Conservation (phyloP, 371 early-diverging fungal species). For the Rhizopus microsporus region DNA sequence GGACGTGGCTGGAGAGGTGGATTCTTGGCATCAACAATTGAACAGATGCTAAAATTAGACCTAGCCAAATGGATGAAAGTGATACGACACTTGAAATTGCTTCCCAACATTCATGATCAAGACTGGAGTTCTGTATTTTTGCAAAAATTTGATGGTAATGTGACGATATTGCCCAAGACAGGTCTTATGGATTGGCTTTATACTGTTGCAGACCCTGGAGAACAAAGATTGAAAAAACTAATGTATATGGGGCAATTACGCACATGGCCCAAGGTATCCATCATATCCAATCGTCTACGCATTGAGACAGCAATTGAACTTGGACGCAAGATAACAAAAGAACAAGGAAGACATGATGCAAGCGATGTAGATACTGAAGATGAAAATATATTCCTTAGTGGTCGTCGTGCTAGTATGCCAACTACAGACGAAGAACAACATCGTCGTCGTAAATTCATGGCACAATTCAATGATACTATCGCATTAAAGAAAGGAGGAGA, state of each 20-base stretch:
- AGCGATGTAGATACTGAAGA: conserved; percentile 43
- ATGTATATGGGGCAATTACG: conserved; percentile 63
- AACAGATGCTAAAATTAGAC: conserved; percentile 83
- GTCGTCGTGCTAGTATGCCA: conserved; percentile 43
- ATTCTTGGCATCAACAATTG: conserved; percentile 76
- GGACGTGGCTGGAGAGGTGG: conserved; percentile 83
- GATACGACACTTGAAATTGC: conserved; percentile 73
- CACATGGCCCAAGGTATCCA: conserved; percentile 82
- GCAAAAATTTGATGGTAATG: conserved; percentile 86
- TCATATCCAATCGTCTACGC: conserved; percentile 77
- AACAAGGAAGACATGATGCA: conserved; percentile 4
- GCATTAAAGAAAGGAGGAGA: conserved; percentile 2
- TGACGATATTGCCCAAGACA: conserved; percentile 74
- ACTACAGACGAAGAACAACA: conserved; percentile 29
- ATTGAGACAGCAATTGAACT: conserved; percentile 70
- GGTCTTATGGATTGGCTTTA: conserved; percentile 65
- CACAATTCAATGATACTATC: conserved; percentile 75
- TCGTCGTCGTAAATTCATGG: conserved; percentile 63
- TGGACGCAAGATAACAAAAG: conserved; percentile 35
- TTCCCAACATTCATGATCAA: conserved; percentile 74
- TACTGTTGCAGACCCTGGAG: conserved; percentile 74
- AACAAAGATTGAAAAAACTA: conserved; percentile 55
- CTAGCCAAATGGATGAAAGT: conserved; percentile 86
- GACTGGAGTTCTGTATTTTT: conserved; percentile 85
- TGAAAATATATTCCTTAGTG: conserved; percentile 31